phyloP scores from a whole-genome alignment of 495 filamentous ascomycete genomes.

The Apodospora peruviana region DNA sequence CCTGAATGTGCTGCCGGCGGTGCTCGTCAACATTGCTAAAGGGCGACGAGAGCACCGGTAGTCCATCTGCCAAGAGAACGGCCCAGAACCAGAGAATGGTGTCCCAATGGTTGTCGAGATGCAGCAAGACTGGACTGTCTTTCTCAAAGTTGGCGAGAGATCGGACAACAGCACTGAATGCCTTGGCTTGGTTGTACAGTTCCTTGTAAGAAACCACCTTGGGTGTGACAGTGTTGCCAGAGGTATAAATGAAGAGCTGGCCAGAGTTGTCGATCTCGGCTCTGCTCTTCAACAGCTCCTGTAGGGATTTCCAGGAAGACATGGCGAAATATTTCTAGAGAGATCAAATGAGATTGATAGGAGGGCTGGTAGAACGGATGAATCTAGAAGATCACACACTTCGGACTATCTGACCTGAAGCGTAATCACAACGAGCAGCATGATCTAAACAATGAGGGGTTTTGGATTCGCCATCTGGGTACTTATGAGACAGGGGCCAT shows the following conservation, averaged over 20 bases:
- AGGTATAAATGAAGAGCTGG: neutral
- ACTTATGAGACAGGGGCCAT: too few relatives aligned
- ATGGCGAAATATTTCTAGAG: too few relatives aligned
- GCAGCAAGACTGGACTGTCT: slow-evolving; percentile 36
- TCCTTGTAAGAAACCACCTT: neutral
- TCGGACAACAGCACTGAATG: too few relatives aligned
- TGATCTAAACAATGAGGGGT: too few relatives aligned
- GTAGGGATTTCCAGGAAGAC: too few relatives aligned
- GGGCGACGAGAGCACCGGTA: slow-evolving; percentile 36
- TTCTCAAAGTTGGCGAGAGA: too few relatives aligned
- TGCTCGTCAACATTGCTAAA: slow-evolving; percentile 27
- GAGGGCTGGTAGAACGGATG: too few relatives aligned
- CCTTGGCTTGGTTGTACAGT: neutral
- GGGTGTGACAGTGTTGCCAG: neutral
- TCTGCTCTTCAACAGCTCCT: neutral
- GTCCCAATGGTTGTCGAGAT: slow-evolving; percentile 35
- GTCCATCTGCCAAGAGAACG: slow-evolving; percentile 29
- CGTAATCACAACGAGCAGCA: too few relatives aligned
- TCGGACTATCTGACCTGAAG: too few relatives aligned
- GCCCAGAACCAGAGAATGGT: slow-evolving; percentile 43
- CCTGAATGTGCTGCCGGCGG: slow-evolving; percentile 26
- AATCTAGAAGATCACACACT: too few relatives aligned
- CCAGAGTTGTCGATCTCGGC: neutral
- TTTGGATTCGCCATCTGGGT: too few relatives aligned
- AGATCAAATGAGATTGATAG: too few relatives aligned